Conservation (phyloP, 345 rosid species). For the Citrus australasica region DNA sequence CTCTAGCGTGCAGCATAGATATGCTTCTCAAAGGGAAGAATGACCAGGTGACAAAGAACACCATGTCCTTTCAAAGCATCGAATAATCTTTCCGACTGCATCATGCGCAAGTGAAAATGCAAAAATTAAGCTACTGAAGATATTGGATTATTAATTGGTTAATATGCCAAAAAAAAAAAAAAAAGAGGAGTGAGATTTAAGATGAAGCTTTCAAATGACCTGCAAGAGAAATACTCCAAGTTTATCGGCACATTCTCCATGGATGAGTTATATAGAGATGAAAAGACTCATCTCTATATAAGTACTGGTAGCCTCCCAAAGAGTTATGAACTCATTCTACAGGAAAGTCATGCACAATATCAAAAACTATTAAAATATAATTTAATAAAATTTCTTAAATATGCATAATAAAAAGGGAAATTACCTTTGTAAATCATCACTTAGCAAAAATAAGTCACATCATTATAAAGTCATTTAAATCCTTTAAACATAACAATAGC, state of each 20-base stretch:
- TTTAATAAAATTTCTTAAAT: too few relatives aligned
- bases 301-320: slow-evolving; percentile 82
- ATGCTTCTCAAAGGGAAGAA: slow-evolving; percentile 30
- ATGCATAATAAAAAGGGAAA: too few relatives aligned
- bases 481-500: too few relatives aligned
- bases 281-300: slow-evolving; percentile 97
- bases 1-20: slow-evolving; percentile 90
- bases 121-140: slow-evolving; percentile 7
- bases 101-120: slow-evolving; percentile 8
- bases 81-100: slow-evolving; percentile 91
- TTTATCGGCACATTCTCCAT: slow-evolving; percentile 95
- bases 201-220: slow-evolving; percentile 32
- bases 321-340: slow-evolving; percentile 93
- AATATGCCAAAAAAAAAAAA: not conserved
- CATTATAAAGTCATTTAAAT: too few relatives aligned
- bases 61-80: slow-evolving; percentile 96
- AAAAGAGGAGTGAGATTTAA: too few relatives aligned
- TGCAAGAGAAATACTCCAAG: slow-evolving; percentile 96
- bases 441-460: too few relatives aligned
- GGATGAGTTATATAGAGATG: slow-evolving; percentile 66
- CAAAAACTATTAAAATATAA: too few relatives aligned
- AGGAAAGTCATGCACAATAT: not conserved
- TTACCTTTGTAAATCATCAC: too few relatives aligned
- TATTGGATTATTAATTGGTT: not conserved
- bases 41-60: slow-evolving; percentile 47